Evolutionary conservation across 139 green algal genomes (phyloP), one percentile per base, ranked within the genome.

Genomic region (Micractinium sp.): DNA sequence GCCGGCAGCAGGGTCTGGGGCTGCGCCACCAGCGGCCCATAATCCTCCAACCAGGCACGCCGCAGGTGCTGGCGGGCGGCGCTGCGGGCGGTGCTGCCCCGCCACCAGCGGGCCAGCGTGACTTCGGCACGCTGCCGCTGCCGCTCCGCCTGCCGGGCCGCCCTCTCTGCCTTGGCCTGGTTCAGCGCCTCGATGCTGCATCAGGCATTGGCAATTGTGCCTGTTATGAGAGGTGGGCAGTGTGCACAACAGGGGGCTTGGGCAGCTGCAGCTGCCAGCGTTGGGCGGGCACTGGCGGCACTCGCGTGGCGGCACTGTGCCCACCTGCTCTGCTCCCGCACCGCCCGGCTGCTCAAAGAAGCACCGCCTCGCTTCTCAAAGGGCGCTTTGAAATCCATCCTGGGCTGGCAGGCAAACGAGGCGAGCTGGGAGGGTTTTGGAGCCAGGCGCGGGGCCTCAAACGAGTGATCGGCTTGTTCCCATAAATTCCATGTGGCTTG

Each of bases 141-240:
- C 20, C 80, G 79, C 66, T 82, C 87, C 31, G 5, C 41, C 41
- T 90, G 66, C 33, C 87, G 79, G 23, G 47, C 76, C 0, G 86
- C 61, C 13, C 86, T 60, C 63, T 86, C 86, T 18, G 29, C 38
- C 77, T 90, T 90, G 27, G 86, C 86, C 61, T 90, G 67, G 31
- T 29, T 47, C 1, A 90, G 78, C 38, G 82, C 85, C 85, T 88
- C 85, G 25, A 47, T 27, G 41, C 85, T 88, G 69, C 29, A 38
- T 9, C 0, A 12, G 7, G 47, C 47, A 56, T 56, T 56, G 78
- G 39, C 16, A 0, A 73, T 16, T 5, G 53, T 53, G 56, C 0
- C 9, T 22, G 81, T 14, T 9, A 25, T 41, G 19, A 35, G 20
- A 29, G 76, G 76, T 20, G 35, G 12, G 18, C 12, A n/a, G 15